A percentile compares a stretch with the other conserved stretches of the same genome.
phyloP scores from a whole-genome alignment of 805 yeast species.

The Pachysolen tannophilus region DNA sequence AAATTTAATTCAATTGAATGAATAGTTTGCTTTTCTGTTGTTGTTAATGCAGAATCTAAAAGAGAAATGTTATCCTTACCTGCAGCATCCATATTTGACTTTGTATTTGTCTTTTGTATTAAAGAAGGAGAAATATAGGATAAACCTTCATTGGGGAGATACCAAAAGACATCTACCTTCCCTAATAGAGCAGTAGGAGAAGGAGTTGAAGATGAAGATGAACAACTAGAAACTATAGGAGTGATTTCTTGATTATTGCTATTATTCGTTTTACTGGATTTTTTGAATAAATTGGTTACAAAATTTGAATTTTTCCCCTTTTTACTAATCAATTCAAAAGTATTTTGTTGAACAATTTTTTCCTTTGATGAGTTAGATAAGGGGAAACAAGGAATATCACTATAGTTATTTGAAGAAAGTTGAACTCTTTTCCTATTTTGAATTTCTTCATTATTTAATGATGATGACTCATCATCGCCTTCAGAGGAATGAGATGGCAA shows the following conservation, averaged over 20 bases:
- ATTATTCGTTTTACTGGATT: not conserved
- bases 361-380: constrained; percentile 8
- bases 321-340: constrained; percentile 1
- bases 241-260: not conserved
- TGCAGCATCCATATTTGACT: constrained; percentile 2
- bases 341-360: constrained; percentile 1
- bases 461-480: not conserved
- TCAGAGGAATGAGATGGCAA: too few species aligned
- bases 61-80: constrained; percentile 5
- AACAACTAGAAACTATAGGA: too few species aligned
- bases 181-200: too few species aligned
- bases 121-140: constrained; percentile 9
- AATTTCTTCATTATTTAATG: not conserved
- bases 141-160: constrained; percentile 10
- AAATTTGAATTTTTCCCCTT: too few species aligned
- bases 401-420: not conserved
- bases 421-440: constrained; percentile 1
- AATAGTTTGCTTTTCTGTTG: constrained; percentile 6
- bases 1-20: constrained; percentile 6
- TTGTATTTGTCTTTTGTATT: constrained; percentile 3
- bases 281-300: not conserved
- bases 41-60: constrained; percentile 5
- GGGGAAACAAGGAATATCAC: constrained; percentile 8
- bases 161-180: constrained; percentile 2
- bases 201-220: too few species aligned